Conservation (phyloP, 1,284 basidiomycete genomes). For the Trametes polyzona region DNA sequence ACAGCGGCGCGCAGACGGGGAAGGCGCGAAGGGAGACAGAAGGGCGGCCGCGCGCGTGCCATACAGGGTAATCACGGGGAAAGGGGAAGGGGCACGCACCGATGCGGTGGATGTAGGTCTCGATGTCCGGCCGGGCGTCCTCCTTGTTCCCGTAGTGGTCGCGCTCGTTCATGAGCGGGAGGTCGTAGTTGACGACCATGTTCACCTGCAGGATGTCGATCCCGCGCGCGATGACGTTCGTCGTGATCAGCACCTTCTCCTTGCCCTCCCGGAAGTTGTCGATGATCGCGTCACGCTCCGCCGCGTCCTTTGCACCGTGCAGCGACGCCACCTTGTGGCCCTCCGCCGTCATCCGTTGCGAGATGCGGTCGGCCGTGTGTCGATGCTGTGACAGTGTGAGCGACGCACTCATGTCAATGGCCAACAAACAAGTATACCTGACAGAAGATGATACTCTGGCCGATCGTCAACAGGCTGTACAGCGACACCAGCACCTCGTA, state of each 20-base stretch:
- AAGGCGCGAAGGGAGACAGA: background rate
- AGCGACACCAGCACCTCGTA: constrained; percentile 94
- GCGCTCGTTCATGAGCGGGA: constrained; percentile 83
- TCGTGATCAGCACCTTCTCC: constrained; percentile 98
- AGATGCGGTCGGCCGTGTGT: constrained; percentile 92
- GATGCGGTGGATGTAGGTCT: constrained; percentile 98
- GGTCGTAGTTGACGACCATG: constrained; percentile 99
- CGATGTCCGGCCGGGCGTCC: constrained; percentile 80
- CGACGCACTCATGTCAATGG: background rate
- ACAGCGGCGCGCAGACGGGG: too few species aligned
- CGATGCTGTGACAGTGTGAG: constrained; percentile 61
- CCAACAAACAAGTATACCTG: constrained; percentile 52
- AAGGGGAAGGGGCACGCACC: constrained; percentile 54
- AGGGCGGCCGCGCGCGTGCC: background rate
- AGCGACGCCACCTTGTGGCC: constrained; percentile 97
- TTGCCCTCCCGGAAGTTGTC: constrained; percentile 96
- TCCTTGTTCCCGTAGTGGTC: constrained; percentile 42
- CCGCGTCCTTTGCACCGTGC: constrained; percentile 91
- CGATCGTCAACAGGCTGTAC: constrained; percentile 92
- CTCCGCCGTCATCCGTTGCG: constrained; percentile 87
- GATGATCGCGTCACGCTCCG: constrained; percentile 90
- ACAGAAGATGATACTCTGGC: constrained; percentile 98
- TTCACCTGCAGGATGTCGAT: constrained; percentile 99
- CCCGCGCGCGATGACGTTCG: constrained; percentile 97
- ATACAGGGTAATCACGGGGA: background rate